Evolutionary conservation across 495 filamentous ascomycete genomes (phyloP).

Genomic region (Penicillium riverlandense): DNA sequence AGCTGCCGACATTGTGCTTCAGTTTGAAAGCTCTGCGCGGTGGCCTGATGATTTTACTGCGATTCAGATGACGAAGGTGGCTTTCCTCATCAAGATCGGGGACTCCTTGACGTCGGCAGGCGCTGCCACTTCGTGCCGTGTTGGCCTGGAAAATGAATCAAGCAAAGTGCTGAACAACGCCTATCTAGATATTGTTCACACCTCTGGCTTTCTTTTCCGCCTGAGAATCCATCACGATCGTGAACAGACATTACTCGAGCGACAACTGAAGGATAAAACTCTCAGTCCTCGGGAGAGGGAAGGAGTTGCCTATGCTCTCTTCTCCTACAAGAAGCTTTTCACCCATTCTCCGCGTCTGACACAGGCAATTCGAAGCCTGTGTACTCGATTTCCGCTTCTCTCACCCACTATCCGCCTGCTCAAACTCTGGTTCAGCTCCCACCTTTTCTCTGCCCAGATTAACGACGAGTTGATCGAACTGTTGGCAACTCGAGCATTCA

Average conservation of each 20-base stretch:
- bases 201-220: conserved; percentile 53
- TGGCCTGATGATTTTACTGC: conserved; percentile 90
- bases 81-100: conserved; percentile 78
- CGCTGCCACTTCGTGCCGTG: conserved; percentile 43
- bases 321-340: conserved; percentile 63
- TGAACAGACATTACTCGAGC: conserved; percentile 73
- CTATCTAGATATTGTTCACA: conserved; percentile 76
- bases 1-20: conserved; percentile 65
- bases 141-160: conserved; percentile 75
- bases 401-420: conserved; percentile 81
- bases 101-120: conserved; percentile 56
- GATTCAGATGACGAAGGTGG: conserved; percentile 89
- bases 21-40: conserved; percentile 86
- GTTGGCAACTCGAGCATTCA: conserved; percentile 63
- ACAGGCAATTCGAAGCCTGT: conserved; percentile 68
- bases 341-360: conserved; percentile 69
- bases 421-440: conserved; percentile 83
- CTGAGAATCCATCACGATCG: conserved; percentile 65
- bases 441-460: conserved; percentile 71
- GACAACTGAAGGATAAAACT: conserved; percentile 64
- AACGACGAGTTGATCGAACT: conserved; percentile 78
- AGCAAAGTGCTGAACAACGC: conserved; percentile 62
- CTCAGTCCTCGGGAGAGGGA: conserved; percentile 54
- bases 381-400: conserved; percentile 72
- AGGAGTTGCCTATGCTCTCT: conserved; percentile 58